phyloP scores from a whole-genome alignment of 805 yeast genomes.

The Teunomyces gatunensis region DNA sequence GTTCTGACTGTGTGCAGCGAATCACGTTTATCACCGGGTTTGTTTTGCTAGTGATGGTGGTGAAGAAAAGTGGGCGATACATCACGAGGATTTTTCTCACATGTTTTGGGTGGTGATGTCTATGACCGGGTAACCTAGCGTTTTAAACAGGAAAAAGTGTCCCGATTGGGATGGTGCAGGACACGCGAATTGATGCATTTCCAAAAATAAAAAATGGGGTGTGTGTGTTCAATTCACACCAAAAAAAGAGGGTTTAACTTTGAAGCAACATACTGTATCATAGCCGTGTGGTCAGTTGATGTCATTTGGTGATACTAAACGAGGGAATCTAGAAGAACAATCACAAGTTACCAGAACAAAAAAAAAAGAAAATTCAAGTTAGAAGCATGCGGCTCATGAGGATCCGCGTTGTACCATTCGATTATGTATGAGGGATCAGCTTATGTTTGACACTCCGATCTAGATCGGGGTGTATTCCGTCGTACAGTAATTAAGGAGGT shows the following conservation, averaged over 20 bases:
- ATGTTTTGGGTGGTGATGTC: conserved; percentile 5
- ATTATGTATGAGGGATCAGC: too few relatives aligned
- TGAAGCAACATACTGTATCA: too few relatives aligned
- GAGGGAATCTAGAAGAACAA: too few relatives aligned
- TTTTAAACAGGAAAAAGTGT: background rate
- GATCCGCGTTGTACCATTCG: too few relatives aligned
- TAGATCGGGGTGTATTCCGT: too few relatives aligned
- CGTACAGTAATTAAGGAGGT: too few relatives aligned
- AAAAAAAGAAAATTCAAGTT: too few relatives aligned
- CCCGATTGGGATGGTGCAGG: background rate
- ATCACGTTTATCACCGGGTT: conserved; percentile 8
- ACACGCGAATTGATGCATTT: background rate
- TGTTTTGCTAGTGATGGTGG: conserved; percentile 2
- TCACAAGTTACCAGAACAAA: too few relatives aligned
- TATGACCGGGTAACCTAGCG: background rate
- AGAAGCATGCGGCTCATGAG: too few relatives aligned
- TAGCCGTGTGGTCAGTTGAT: too few relatives aligned
- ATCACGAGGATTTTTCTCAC: conserved; percentile 12
- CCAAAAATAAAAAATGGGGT: background rate
- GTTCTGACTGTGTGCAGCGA: conserved; percentile 3
- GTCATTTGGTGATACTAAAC: too few relatives aligned
- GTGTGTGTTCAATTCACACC: background rate
- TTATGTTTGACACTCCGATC: background rate
- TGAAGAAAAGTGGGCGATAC: conserved; percentile 9
- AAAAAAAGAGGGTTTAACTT: too few relatives aligned